Evolutionary conservation across 306 rosid species (phyloP).

Genomic region (Begonia loranthoides): DNA sequence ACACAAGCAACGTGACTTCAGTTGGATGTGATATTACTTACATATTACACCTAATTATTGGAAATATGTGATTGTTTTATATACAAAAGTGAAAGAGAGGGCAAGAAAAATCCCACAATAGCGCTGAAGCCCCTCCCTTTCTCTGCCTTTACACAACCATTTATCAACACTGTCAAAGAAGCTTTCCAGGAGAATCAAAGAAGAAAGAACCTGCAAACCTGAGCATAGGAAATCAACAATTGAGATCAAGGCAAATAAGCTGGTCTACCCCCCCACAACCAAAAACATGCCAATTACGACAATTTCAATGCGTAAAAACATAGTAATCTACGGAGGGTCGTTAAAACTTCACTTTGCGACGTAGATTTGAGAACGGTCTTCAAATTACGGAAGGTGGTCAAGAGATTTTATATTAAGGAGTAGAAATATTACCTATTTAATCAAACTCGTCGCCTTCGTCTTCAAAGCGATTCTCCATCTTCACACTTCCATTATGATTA

Average conservation of each 20-base stretch:
- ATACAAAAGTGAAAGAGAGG: too few relatives aligned
- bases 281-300: too few relatives aligned
- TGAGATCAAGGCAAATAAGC: background rate
- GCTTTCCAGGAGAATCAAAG: constrained; percentile 28
- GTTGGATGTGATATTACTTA: constrained; percentile 37
- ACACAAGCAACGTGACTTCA: background rate
- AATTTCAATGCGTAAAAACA: too few relatives aligned
- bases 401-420: background rate
- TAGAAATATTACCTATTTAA: constrained; percentile 24
- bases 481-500: constrained; percentile 46
- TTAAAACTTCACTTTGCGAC: too few relatives aligned
- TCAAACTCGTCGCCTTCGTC: constrained; percentile 29
- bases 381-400: too few relatives aligned
- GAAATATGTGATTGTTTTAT: constrained; percentile 30
- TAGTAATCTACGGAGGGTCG: too few relatives aligned
- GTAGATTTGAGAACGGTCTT: too few relatives aligned
- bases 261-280: too few relatives aligned
- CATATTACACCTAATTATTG: constrained; percentile 39
- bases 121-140: constrained; percentile 30
- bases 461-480: constrained; percentile 64
- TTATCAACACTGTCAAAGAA: constrained; percentile 37
- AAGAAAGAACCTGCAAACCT: constrained; percentile 11
- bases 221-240: background rate
- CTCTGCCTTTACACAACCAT: constrained; percentile 44
- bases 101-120: constrained; percentile 18